Base-by-base conservation (phyloP, 192 early-diverging fungal genomes). In the Backusella tuberculispora region DNA sequence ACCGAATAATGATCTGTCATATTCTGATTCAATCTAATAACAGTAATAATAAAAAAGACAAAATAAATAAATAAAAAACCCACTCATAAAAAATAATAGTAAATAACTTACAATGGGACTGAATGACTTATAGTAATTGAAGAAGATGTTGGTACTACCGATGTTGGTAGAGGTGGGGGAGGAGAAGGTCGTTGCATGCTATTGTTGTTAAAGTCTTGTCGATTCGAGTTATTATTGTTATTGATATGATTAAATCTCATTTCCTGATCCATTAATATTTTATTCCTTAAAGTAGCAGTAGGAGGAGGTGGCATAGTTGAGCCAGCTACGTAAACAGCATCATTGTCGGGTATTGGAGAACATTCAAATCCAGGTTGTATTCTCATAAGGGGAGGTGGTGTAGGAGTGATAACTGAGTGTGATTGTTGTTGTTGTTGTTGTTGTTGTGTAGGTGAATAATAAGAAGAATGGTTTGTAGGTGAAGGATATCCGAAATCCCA, bases 301-400 rank as follows among this genome's bases (percentile, higher is more conserved):
- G 74, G 64, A 14, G 66, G 74, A 4, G 74, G 74, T 0, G 74
- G 74, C 48, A 75, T 75, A 19, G 74, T n/a, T 24, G 60, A 29
- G 7, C 41, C 47, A 17, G 72, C 48, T 24, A 64, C 63, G 44
- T 73, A 73, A 26, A 69, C 60, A 14, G 72, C 77, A 14, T 78
- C 66, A 70, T 44, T 66, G n/a, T 50, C 37, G 53, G 53, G 53
- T 60, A 60, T 60, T 60, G 53, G 53, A 60, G 53, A 24, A 60
- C n/a, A 53, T 34, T 34, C 29, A 53, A 53, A 53, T 0, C 19
- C 50, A 53, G 53, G n/a, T n/a, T n/a, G 21, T 9, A 56, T 56
- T 56, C 21, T 56, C 50, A 56, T 56, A 19, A 21, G 50, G 50
- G 50, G 50, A 21, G 19, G 24, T n/a, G n/a, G 2, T 34, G 29